These are phyloP conservation scores for Diutina neorugosa DNA, from an alignment of 1,139 yeast genomes.

Conservation along the genomic window DNA sequence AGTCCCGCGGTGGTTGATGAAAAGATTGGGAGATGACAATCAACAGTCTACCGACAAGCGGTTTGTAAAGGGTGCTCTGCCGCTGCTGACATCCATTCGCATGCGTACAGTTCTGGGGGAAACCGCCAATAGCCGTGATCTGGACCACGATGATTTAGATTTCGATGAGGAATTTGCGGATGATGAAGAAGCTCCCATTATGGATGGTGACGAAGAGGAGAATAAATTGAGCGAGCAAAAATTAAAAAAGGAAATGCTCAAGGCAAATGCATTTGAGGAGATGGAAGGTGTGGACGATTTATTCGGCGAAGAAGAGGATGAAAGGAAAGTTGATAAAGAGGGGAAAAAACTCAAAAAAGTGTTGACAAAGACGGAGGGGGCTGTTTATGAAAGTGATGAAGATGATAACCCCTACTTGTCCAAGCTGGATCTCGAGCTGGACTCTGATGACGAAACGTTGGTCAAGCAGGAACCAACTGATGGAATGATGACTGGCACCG, in stretches of 20 bases:
- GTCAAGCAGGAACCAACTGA: conserved; percentile 32
- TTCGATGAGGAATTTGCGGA: conserved; percentile 96
- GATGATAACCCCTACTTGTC: conserved; percentile 82
- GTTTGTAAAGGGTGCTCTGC: conserved; percentile 11
- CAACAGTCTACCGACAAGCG: conserved; percentile 34
- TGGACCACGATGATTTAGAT: conserved; percentile 87
- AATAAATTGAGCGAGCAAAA: conserved; percentile 81
- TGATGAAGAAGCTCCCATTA: conserved; percentile 96
- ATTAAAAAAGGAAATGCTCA: conserved; percentile 81
- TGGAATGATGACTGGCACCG: conserved; percentile 14
- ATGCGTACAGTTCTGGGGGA: conserved; percentile 47
- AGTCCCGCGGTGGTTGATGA: conserved; percentile 95
- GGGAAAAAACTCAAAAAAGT: conserved; percentile 81
- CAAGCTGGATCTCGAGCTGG: conserved; percentile 55
- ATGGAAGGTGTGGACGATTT: conserved; percentile 38
- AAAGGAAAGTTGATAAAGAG: conserved; percentile 77
- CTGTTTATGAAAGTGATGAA: conserved; percentile 83
- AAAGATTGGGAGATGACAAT: conserved; percentile 62
- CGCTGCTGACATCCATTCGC: not conserved
- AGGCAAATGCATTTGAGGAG: conserved; percentile 66
- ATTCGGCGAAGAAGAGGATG: conserved; percentile 49
- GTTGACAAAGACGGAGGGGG: conserved; percentile 77
- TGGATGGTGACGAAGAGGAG: conserved; percentile 95
- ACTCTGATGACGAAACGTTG: conserved; percentile 21
- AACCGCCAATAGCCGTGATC: conserved; percentile 44